These are phyloP conservation scores for Aureobasidium pullulans DNA, from an alignment of 2,329 filamentous ascomycete species.

Conservation along the genomic window DNA sequence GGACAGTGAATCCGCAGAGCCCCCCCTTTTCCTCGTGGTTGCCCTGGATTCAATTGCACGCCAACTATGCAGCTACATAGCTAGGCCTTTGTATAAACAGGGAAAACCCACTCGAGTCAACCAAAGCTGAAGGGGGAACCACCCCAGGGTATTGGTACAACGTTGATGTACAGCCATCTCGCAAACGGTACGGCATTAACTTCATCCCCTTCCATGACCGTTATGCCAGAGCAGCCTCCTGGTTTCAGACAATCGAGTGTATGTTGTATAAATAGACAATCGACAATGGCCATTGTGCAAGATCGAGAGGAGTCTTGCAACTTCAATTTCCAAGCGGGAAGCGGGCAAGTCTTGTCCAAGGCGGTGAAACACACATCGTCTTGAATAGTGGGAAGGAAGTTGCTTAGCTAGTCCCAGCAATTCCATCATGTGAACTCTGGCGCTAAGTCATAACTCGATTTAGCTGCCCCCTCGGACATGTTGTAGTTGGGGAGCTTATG, in stretches of 20 bases:
- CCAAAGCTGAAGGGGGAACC: neutral
- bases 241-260: neutral
- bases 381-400: neutral
- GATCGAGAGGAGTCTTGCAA: neutral
- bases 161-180: neutral
- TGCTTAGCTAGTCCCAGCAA: constrained; percentile 1
- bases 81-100: neutral
- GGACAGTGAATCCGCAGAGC: neutral
- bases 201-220: constrained; percentile 2
- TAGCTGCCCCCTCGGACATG: neutral
- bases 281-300: neutral
- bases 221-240: neutral
- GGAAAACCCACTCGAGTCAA: neutral
- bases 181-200: constrained; percentile 2
- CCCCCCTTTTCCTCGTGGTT: neutral
- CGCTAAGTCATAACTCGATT: neutral
- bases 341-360: constrained; percentile 6
- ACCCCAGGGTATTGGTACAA: constrained; percentile 4
- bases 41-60: neutral
- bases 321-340: constrained; percentile 3
- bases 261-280: neutral
- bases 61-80: constrained; percentile 11
- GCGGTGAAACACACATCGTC: constrained; percentile 6
- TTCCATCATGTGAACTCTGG: neutral
- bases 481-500: neutral